Evolutionary conservation across 2,329 filamentous ascomycete species (phyloP), one percentile per base, ranked within the genome.

Genomic region (Colletotrichum euphorbiae): DNA sequence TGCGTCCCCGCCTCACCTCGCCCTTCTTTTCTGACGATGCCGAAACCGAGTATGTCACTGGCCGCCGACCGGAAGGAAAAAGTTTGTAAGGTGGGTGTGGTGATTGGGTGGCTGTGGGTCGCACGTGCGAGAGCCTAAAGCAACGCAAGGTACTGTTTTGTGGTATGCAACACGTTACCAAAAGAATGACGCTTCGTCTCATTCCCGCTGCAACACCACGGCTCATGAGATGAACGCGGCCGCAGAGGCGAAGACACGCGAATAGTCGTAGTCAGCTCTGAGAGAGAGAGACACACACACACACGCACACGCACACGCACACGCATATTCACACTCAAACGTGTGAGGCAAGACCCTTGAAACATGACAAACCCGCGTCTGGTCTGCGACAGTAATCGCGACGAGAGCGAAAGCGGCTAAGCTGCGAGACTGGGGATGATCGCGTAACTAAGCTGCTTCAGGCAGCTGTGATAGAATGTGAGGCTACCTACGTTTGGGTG

Each of bases 41-140:
- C 63, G 63, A 67, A 55, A 51, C 42, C 58, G 33, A 50, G 21
- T 42, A 40, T 9, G 50, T 62, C 21, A 67, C 33, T 62, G 58
- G 48, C 58, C 24, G 28, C 24, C 17, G 12, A n/a, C 28, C 28
- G 28, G 56, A 9, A 45, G 31, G 15, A 24, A 19, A 17, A 33
- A 17, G 50, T 36, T 24, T 19, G 24, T 24, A 4, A 24, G 24
- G 24, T 24, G 4, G 24, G 24, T 24, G 24, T 24, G 24, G 5
- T 24, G 24, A 24, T 24, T 24, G 6, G 28, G 6, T 28, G 28
- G 28, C 28, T 6, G 28, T 28, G 28, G 28, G 28, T 28, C 24
- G 7, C 28, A 28, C 28, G 28, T 28, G 6, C 28, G 28, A 28
- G 28, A 28, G 28, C 28, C 6, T 28, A 28, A 28, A 28, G 28